phyloP scores from a whole-genome alignment of 768 basidiomycete genomes.

The Termitomyces sp. region DNA sequence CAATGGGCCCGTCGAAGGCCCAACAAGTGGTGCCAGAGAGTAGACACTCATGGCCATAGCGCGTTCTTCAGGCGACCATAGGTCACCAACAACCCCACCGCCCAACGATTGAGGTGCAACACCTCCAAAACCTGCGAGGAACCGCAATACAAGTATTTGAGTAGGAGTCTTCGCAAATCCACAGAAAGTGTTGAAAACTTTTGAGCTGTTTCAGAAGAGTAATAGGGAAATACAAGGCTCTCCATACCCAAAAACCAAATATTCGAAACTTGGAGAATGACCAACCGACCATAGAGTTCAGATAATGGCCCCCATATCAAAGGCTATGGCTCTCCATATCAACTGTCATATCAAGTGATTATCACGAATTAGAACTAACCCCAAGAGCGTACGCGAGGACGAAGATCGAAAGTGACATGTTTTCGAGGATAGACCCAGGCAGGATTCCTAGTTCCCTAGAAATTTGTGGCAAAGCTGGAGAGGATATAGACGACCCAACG shows the following conservation, averaged over 20 bases:
- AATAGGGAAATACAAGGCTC: constrained; percentile 18
- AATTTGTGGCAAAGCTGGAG: constrained; percentile 25
- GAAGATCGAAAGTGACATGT: constrained; percentile 41
- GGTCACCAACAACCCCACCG: constrained; percentile 52
- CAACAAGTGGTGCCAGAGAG: constrained; percentile 52
- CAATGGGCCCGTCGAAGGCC: constrained; percentile 34
- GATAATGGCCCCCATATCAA: constrained; percentile 36
- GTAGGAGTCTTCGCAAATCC: constrained; percentile 48
- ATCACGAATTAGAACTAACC: constrained; percentile 16
- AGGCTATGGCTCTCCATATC: constrained; percentile 20
- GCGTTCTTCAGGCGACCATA: constrained; percentile 49
- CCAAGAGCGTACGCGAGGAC: constrained; percentile 36
- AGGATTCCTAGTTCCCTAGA: constrained; percentile 23
- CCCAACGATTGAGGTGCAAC: constrained; percentile 61
- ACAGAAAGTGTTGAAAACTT: constrained; percentile 48
- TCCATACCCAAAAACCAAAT: constrained; percentile 52
- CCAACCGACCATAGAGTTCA: constrained; percentile 36
- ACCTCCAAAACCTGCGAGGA: constrained; percentile 62
- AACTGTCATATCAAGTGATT: not conserved
- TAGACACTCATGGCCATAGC: constrained; percentile 52
- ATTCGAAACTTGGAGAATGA: constrained; percentile 55
- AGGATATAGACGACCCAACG: constrained; percentile 30
- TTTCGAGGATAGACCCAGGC: constrained; percentile 29
- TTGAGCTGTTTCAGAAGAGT: not conserved
- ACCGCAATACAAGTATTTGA: constrained; percentile 57